Conservation (phyloP, 345 rosid genomes). For the Euphorbia peplus region DNA sequence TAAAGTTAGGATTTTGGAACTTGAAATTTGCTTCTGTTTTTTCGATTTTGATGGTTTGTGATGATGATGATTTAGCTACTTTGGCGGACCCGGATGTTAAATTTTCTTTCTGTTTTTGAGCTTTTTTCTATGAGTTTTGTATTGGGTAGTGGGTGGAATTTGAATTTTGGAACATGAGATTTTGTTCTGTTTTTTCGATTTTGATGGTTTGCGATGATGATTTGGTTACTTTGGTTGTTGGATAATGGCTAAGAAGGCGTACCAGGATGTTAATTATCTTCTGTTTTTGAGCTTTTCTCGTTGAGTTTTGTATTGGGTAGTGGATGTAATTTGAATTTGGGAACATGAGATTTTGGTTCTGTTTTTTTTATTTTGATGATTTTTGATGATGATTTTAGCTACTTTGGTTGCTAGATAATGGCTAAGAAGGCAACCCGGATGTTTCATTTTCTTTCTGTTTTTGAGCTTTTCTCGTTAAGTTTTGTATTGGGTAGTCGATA, state of each 20-base stretch:
- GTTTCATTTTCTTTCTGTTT: slow-evolving; percentile 36
- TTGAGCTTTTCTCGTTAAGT: not conserved
- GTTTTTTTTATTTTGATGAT: not conserved
- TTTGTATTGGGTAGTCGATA: too few relatives aligned
- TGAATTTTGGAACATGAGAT: not conserved
- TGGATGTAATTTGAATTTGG: too few relatives aligned
- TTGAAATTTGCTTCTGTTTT: too few relatives aligned
- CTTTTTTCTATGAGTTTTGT: not conserved
- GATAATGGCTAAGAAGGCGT: slow-evolving; percentile 72
- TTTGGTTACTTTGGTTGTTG: slow-evolving; percentile 16
- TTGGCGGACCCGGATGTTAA: too few relatives aligned
- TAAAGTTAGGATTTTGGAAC: too few relatives aligned
- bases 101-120: not conserved
- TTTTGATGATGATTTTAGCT: not conserved
- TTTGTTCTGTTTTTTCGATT: not conserved
- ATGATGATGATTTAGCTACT: too few relatives aligned
- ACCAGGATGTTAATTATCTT: slow-evolving; percentile 64
- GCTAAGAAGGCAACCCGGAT: slow-evolving; percentile 73
- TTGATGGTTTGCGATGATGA: not conserved
- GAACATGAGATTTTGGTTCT: too few relatives aligned
- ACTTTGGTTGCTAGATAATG: slow-evolving; percentile 48
- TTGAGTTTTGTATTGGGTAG: too few relatives aligned
- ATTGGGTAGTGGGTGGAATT: not conserved
- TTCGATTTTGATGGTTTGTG: too few relatives aligned
- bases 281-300: not conserved